Conservation (phyloP, 2,329 filamentous ascomycete genomes). For the Aureobasidium zeae region DNA sequence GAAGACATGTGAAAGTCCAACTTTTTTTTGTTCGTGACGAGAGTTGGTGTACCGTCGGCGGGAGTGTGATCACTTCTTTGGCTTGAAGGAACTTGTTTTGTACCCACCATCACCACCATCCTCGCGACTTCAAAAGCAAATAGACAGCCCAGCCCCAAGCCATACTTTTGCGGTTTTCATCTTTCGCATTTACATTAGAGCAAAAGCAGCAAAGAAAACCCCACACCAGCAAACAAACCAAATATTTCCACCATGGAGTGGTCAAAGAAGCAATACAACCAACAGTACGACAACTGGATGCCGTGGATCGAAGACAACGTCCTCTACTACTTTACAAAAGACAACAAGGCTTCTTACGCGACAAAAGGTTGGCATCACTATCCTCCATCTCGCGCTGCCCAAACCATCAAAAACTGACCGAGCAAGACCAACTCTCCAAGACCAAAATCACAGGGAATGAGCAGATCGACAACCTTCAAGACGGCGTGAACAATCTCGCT, state of each 20-base stretch:
- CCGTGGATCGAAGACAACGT: slow-evolving; percentile 69
- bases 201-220: not conserved
- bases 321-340: slow-evolving; percentile 62
- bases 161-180: not conserved
- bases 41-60: not conserved
- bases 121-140: slow-evolving; percentile 26
- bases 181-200: not conserved
- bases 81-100: not conserved
- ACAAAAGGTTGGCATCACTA: slow-evolving; percentile 48
- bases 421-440: slow-evolving; percentile 46
- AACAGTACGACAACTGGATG: slow-evolving; percentile 65
- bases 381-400: not conserved
- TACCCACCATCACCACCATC: slow-evolving; percentile 25
- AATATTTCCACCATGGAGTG: slow-evolving; percentile 39
- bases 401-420: not conserved
- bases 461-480: slow-evolving; percentile 60
- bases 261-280: slow-evolving; percentile 56
- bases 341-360: slow-evolving; percentile 66
- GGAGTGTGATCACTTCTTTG: not conserved
- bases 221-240: no score
- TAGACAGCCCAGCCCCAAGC: slow-evolving; percentile 26
- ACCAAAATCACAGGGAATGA: slow-evolving; percentile 59
- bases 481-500: slow-evolving; percentile 54
- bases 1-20: slow-evolving; percentile 27
- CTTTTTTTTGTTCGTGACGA: no score